Conservation (phyloP, 2,329 filamentous ascomycete species). For the Pseudogymnoascus sp. region DNA sequence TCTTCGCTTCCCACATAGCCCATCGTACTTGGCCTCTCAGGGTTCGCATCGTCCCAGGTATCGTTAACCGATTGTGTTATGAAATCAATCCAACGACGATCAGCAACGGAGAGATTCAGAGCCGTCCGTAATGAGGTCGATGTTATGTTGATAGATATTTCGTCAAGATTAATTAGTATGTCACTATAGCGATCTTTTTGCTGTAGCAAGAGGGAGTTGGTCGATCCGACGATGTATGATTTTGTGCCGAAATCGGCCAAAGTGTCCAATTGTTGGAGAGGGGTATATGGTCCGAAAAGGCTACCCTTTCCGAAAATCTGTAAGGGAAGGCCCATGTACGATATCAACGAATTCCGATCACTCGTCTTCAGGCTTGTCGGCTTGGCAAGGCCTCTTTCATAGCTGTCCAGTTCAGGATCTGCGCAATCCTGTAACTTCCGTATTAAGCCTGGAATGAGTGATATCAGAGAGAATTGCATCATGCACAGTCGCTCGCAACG, state of each 20-base stretch:
- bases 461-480: constrained; percentile 96
- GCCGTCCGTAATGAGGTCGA: constrained; percentile 70
- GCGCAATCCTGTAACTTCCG: constrained; percentile 90
- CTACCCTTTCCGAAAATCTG: constrained; percentile 96
- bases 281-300: constrained; percentile 93
- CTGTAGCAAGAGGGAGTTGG: constrained; percentile 86
- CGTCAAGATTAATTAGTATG: constrained; percentile 91
- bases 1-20: constrained; percentile 94
- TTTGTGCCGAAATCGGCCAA: constrained; percentile 91
- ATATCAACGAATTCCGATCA: constrained; percentile 79
- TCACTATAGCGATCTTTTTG: constrained; percentile 96
- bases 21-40: constrained; percentile 82
- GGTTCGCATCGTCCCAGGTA: constrained; percentile 92
- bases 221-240: constrained; percentile 95
- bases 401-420: constrained; percentile 81
- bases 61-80: constrained; percentile 89
- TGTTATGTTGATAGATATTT: constrained; percentile 74
- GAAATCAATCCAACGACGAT: constrained; percentile 94
- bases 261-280: constrained; percentile 88
- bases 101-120: constrained; percentile 71
- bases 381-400: constrained; percentile 65
- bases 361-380: constrained; percentile 85
- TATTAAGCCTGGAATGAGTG: constrained; percentile 86
- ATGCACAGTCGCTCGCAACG: constrained; percentile 93
- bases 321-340: constrained; percentile 89